Conservation (phyloP, 2,329 filamentous ascomycete species). For the Hymenoscyphus albidus region DNA sequence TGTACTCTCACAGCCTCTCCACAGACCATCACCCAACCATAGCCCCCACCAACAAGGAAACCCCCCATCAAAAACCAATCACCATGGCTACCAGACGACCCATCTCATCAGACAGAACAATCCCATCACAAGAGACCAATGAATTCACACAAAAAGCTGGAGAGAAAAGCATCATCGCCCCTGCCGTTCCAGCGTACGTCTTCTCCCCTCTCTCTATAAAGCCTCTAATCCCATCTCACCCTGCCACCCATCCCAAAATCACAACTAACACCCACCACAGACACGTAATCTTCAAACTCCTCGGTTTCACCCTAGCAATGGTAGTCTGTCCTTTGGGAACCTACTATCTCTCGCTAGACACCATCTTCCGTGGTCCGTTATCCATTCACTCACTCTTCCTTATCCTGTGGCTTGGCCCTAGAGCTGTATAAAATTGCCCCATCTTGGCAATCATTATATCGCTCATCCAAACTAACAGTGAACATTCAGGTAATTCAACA, state of each 20-base stretch:
- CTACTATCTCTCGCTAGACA: slow-evolving; percentile 78
- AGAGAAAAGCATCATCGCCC: slow-evolving; percentile 68
- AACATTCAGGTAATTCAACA: slow-evolving; percentile 71
- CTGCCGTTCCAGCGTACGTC: slow-evolving; percentile 76
- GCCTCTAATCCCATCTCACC: neutral
- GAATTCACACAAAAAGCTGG: slow-evolving; percentile 40
- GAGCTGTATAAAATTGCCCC: neutral
- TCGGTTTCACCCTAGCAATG: slow-evolving; percentile 91
- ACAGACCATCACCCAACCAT: neutral
- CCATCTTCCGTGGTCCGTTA: slow-evolving; percentile 68
- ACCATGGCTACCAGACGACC: slow-evolving; percentile 69
- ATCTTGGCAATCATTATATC: too few relatives aligned
- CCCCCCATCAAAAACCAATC: slow-evolving; percentile 7
- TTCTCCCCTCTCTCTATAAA: neutral
- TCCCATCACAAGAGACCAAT: neutral
- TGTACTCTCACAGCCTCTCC: neutral
- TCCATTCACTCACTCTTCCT: neutral
- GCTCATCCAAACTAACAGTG: too few relatives aligned
- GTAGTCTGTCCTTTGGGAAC: slow-evolving; percentile 79
- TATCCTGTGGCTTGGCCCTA: neutral
- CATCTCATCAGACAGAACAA: slow-evolving; percentile 50
- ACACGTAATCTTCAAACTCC: slow-evolving; percentile 82
- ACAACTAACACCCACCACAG: slow-evolving; percentile 40
- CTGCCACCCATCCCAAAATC: slow-evolving; percentile 17
- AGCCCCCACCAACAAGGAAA: neutral